A percentile compares a stretch with the other conserved stretches of the same genome.
These are phyloP conservation scores for Benincasa hispida DNA, from an alignment of 306 rosid species.

Conservation along the genomic window DNA sequence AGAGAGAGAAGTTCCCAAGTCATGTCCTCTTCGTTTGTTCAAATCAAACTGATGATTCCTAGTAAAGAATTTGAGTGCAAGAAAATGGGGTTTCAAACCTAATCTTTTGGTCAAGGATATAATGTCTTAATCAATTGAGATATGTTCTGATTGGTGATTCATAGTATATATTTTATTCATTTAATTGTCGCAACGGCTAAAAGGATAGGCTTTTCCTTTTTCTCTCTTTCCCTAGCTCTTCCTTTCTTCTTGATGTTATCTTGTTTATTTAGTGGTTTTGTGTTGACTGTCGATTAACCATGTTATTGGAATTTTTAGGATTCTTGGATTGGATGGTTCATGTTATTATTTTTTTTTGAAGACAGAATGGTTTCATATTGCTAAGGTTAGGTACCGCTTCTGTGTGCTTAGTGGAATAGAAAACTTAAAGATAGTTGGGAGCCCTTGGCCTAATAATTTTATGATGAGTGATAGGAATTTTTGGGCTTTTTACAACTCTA, in stretches of 20 bases:
- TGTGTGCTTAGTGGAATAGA: neutral
- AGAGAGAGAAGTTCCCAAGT: neutral
- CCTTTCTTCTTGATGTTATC: neutral
- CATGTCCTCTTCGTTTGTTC: neutral
- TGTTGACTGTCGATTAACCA: neutral
- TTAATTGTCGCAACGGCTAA: neutral
- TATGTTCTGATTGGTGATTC: neutral
- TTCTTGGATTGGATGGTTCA: neutral
- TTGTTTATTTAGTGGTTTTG: neutral
- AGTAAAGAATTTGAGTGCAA: neutral
- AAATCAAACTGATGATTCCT: neutral
- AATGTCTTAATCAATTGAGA: neutral
- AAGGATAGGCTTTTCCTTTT: neutral
- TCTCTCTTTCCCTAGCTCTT: slow-evolving; percentile 2
- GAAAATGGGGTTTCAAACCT: neutral
- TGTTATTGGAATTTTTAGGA: neutral
- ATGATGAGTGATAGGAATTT: neutral
- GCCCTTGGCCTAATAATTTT: neutral
- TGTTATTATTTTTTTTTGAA: neutral
- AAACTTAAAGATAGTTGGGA: neutral
- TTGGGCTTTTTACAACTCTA: neutral
- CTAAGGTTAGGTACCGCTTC: neutral
- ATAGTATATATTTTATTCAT: neutral
- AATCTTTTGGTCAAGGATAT: neutral
- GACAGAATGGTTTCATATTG: neutral